phyloP scores from a whole-genome alignment of 106 monocot genomes.

The Cymbidium sinense region DNA sequence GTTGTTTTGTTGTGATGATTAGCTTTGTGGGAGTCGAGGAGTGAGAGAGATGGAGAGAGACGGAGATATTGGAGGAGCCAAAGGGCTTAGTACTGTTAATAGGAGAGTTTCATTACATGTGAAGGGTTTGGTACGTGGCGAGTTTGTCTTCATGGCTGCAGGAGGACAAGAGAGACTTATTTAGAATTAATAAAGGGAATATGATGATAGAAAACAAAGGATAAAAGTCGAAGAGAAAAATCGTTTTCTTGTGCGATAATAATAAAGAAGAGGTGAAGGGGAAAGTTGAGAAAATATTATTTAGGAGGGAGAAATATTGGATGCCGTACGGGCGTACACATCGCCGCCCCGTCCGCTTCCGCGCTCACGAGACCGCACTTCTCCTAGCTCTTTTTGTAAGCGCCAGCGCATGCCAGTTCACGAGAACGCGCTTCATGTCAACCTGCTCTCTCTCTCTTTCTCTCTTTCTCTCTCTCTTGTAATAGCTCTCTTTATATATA shows the following conservation, averaged over 20 bases:
- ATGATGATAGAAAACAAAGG: neutral
- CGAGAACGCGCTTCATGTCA: neutral
- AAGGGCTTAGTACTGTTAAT: too few species aligned
- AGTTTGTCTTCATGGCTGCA: neutral
- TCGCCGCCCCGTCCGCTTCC: too few species aligned
- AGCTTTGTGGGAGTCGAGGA: neutral
- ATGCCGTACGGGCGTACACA: too few species aligned
- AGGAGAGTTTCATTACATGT: neutral
- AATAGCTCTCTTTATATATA: slow-evolving; percentile 2
- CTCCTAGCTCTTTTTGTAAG: too few species aligned
- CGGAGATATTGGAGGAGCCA: neutral
- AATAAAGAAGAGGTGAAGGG: too few species aligned
- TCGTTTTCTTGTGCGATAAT: too few species aligned
- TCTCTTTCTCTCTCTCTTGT: slow-evolving; percentile 11
- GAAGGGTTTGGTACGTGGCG: neutral
- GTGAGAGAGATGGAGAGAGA: too few species aligned
- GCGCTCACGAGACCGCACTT: too few species aligned
- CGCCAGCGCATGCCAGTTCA: neutral
- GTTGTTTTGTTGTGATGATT: too few species aligned
- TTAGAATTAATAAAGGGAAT: neutral
- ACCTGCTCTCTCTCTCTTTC: slow-evolving; percentile 11
- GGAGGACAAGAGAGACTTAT: neutral
- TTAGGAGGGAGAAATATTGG: too few species aligned
- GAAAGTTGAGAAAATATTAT: too few species aligned
- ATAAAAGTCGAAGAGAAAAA: too few species aligned